phyloP scores from a whole-genome alignment of 192 early-diverging fungal genomes.

The Umbelopsis vinacea region DNA sequence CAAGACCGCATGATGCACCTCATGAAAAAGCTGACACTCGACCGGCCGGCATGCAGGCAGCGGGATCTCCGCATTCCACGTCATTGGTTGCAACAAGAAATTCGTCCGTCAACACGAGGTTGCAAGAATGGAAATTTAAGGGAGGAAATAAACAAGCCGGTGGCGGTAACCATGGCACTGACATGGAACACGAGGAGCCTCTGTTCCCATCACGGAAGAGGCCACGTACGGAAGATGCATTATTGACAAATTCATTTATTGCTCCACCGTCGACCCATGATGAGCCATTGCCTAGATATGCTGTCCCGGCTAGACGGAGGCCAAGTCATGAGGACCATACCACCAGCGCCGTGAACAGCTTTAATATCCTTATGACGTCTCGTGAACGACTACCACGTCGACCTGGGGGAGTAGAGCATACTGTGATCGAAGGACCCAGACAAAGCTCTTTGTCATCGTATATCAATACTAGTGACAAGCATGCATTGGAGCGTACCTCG shows the following conservation, averaged over 20 bases:
- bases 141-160: background rate
- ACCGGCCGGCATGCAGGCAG: no score
- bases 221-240: background rate
- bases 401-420: background rate
- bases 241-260: background rate
- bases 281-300: background rate
- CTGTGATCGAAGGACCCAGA: background rate
- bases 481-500: no score
- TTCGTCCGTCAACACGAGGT: background rate
- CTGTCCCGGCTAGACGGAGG: background rate
- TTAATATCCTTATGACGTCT: background rate
- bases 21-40: no score
- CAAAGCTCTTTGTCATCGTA: background rate
- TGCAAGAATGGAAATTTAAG: conserved; percentile 11
- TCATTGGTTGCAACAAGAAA: background rate
- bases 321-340: background rate
- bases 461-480: background rate
- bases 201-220: conserved; percentile 6
- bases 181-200: conserved; percentile 2
- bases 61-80: no score
- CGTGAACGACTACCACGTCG: background rate
- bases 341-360: background rate
- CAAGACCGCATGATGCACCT: no score
- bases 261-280: background rate
- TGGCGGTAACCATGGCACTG: background rate